These are phyloP conservation scores for Fusarium marasasianum DNA, from an alignment of 2,329 filamentous ascomycete genomes.

Conservation along the genomic window DNA sequence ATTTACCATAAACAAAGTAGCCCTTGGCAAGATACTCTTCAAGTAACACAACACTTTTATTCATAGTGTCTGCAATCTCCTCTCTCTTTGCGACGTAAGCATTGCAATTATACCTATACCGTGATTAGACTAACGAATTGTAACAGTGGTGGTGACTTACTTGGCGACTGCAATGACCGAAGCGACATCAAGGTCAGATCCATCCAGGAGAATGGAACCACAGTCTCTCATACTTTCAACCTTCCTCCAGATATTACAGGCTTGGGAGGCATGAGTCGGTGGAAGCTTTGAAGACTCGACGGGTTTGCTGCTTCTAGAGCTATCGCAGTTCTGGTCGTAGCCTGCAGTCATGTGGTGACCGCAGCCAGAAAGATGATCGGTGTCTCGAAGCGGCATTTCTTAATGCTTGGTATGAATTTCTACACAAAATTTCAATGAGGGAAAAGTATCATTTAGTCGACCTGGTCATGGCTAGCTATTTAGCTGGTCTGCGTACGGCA, in stretches of 20 bases:
- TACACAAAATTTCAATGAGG: accelerated
- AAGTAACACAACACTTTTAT: background rate
- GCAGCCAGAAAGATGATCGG: background rate
- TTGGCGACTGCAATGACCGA: background rate
- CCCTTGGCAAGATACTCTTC: background rate
- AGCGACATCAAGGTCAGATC: background rate
- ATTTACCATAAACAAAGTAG: background rate
- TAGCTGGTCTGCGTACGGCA: too few relatives aligned
- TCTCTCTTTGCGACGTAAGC: accelerated
- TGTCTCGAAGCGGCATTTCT: background rate
- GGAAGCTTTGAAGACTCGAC: accelerated
- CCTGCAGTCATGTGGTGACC: background rate
- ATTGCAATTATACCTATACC: background rate
- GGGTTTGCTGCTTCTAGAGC: background rate
- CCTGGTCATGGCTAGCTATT: too few relatives aligned
- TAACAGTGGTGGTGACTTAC: accelerated
- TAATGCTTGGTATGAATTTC: accelerated
- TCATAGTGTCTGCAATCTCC: accelerated
- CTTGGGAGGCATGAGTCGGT: accelerated
- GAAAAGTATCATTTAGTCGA: accelerated
- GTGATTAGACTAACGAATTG: accelerated
- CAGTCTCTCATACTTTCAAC: background rate
- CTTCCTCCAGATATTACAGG: background rate
- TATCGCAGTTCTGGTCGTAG: accelerated
- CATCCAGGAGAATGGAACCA: background rate